Percentiles rank a stretch among this genome's conserved stretches.
Evolutionary conservation across 2,329 filamentous ascomycete genomes (phyloP).

Genomic region (Botrytis byssoidea): DNA sequence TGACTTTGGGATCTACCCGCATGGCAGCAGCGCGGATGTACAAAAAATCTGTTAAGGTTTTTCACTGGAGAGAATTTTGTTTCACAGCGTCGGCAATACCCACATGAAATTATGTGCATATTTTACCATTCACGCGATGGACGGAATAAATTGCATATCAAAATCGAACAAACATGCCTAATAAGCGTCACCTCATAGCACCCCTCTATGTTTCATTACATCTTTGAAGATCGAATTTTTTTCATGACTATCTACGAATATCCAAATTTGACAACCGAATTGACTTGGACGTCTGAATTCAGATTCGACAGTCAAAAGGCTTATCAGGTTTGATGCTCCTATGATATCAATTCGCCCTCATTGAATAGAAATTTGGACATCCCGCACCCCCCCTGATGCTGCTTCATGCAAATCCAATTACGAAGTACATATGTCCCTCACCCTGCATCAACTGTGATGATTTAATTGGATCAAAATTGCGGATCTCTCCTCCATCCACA

Average conservation of each 20-base stretch:
- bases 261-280: neutral
- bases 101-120: conserved; percentile 28
- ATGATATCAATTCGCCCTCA: neutral
- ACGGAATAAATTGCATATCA: neutral
- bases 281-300: neutral
- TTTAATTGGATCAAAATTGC: conserved; percentile 4
- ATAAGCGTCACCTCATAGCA: neutral
- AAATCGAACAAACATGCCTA: neutral
- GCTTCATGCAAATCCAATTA: conserved; percentile 19
- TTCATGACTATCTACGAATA: neutral
- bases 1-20: neutral
- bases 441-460: neutral
- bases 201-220: neutral
- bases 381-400: conserved; percentile 1
- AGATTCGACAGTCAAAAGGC: neutral
- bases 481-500: neutral
- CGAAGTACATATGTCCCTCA: conserved; percentile 7
- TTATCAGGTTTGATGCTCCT: neutral
- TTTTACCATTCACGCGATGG: neutral
- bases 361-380: neutral
- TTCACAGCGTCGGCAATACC: conserved; percentile 29
- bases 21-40: conserved; percentile 12
- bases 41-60: conserved; percentile 3
- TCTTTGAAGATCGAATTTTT: neutral
- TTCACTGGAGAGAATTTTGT: conserved; percentile 20